Percentiles rank a stretch among this genome's conserved stretches.
phyloP scores from a whole-genome alignment of 345 rosid genomes.

The Rhodamnia argentea region DNA sequence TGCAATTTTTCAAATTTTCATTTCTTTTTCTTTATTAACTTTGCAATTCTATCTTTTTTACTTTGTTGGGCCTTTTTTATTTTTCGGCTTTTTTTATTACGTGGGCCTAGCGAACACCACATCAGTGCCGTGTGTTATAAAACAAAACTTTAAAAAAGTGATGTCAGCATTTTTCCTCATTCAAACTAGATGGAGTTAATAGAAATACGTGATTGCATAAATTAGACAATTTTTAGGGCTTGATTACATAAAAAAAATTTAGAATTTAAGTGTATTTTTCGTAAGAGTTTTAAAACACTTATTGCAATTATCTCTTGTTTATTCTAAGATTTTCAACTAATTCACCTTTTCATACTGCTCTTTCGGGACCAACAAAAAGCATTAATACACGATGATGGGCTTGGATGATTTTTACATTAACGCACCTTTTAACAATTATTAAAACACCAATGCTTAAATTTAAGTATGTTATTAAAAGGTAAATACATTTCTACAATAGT shows the following conservation, averaged over 20 bases:
- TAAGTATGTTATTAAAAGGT: background rate
- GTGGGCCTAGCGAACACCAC: background rate
- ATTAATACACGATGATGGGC: background rate
- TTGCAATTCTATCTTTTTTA: background rate
- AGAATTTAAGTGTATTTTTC: background rate
- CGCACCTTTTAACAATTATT: background rate
- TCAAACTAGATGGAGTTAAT: background rate
- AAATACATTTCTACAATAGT: background rate
- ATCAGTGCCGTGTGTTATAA: background rate
- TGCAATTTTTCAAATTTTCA: background rate
- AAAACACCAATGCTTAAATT: background rate
- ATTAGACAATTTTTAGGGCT: background rate
- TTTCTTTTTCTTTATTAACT: background rate
- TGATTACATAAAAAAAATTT: background rate
- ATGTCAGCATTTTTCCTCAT: too few species aligned
- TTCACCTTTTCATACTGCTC: background rate
- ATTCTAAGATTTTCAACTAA: background rate
- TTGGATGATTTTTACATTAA: background rate
- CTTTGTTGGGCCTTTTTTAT: background rate
- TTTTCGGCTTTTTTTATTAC: background rate
- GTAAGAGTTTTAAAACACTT: background rate
- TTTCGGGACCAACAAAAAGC: background rate
- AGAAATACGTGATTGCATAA: background rate
- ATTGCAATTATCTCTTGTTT: fast-evolving
- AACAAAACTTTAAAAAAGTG: background rate